Base-by-base conservation (phyloP, 2,329 filamentous ascomycete species). In the Neurospora sp. region DNA sequence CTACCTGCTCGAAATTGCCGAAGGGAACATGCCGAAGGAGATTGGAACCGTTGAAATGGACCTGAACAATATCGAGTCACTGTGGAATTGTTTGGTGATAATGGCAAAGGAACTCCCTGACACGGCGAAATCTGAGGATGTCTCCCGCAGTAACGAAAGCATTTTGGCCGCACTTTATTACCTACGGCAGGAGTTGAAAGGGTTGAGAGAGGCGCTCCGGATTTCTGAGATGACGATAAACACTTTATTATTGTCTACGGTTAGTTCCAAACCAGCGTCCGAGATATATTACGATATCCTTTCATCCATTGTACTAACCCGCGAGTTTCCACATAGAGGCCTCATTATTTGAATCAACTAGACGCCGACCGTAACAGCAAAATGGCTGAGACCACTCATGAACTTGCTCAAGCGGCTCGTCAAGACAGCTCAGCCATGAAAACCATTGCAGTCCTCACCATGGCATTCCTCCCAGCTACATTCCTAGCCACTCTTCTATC, bases 391-490 rank as follows among this genome's bases (percentile, higher is more conserved):
- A 38, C 67, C 0, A 39, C 39, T 1, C 2, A 38, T 17, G n/a
- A 68, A 4, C 36, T 68, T 1, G 46, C 67, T 4, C 33, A 68
- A 39, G 67, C 67, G 8, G 46, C 67, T 17, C 23, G 46, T 5
- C 43, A 52, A 19, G 67, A 68, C 19, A 52, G 67, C 19, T 66
- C 43, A 4, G 46, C 69, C 1, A 72, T 72, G 71, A 71, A 72
- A 19, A 68, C 71, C 6, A 72, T 72, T 40, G 71, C 71, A 2
- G 23, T 72, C 2, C 28, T 72, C 7, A 72, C 71, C 28, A 69
- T 69, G 66, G 39, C 70, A 15, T 72, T 72, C 40, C 58, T 72
- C 0, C 71, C 71, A 0, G 71, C 69, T 9, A 72, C 71, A 2
- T 72, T 71, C 38, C 7, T 33, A n/a, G 11, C 67, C 8, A 17